Base-by-base conservation (phyloP, 2,329 filamentous ascomycete genomes). In the Sporothrix schenckii region DNA sequence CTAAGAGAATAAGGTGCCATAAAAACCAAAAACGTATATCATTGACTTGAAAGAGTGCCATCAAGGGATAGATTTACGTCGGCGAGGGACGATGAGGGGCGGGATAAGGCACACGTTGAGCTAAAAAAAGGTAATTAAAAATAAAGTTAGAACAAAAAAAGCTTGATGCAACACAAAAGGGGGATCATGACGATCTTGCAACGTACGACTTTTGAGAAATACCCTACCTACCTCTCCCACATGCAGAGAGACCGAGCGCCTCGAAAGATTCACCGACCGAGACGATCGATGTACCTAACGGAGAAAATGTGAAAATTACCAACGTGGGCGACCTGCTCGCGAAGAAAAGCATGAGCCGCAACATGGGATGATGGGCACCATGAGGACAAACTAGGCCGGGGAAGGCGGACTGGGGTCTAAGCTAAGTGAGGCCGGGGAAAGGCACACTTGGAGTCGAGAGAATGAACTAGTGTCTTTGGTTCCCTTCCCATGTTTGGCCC, bases 261-360 rank as follows among this genome's bases (percentile, higher is more conserved):
- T 50, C 50, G 27, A 63, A 34, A 34, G 61, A 65, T 50, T 16
- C 60, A 41, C 60, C 41, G 21, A 50, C 4, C 50, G 1, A 49
- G 44, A 30, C 21, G 41, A 65, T 65, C 60, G 60, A 65, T 65
- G 60, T 14, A 21, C 21, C 41, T 27, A 49, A 11, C 61, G 44
- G 61, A 65, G 61, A 65, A 60, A 47, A 63, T 44, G 61, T 50
- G 61, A 65, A 60, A 47, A 63, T 44, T 39, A 19, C 58, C 39
- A 63, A 39, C 39, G 58, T 63, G 39, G 58, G 39, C 21, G 39
- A 24, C n/a, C 39, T n/a, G 41, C 44, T 30, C 13, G 14, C 30
- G 49, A 39, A 34, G 54, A 39, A n/a, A 21, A 41, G 30, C 13
- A n/a, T 44, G 39, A 61, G 39, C 58, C 34, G 39, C 58, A 11